phyloP scores from a whole-genome alignment of 345 rosid genomes.

The Dovyalis caffra region DNA sequence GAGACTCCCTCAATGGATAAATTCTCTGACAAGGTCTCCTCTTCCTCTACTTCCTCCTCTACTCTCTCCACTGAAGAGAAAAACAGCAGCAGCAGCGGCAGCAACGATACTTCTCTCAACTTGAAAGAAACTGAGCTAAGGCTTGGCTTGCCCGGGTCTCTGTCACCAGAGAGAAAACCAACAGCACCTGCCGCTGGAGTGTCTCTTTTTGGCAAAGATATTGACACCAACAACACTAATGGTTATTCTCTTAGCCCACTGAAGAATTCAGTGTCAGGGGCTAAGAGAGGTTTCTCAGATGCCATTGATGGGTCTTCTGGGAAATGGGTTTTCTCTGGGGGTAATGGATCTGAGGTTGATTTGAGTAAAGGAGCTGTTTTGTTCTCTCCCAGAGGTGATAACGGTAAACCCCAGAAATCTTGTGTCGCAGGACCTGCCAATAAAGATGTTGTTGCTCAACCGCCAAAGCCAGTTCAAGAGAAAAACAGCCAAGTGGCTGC shows the following conservation, averaged over 20 bases:
- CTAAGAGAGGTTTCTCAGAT: slow-evolving; percentile 70
- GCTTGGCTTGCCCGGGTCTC: slow-evolving; percentile 70
- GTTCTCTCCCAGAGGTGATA: slow-evolving; percentile 43
- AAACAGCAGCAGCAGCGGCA: slow-evolving; percentile 1
- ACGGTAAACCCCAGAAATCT: slow-evolving; percentile 26
- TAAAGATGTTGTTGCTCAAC: slow-evolving; percentile 37
- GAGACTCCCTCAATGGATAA: slow-evolving; percentile 45
- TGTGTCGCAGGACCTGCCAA: slow-evolving; percentile 15
- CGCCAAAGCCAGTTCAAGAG: slow-evolving; percentile 38
- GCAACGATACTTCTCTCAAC: slow-evolving; percentile 32
- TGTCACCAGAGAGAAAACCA: slow-evolving; percentile 52
- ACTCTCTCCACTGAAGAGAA: slow-evolving; percentile 24
- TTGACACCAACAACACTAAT: slow-evolving; percentile 30
- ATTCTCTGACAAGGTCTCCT: slow-evolving; percentile 38
- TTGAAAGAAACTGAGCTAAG: slow-evolving; percentile 65
- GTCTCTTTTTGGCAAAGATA: slow-evolving; percentile 57
- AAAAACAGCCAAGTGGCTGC: slow-evolving; percentile 31
- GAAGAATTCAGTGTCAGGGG: slow-evolving; percentile 52
- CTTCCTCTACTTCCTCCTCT: slow-evolving; percentile 38
- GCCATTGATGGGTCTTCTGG: slow-evolving; percentile 45
- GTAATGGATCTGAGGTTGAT: slow-evolving; percentile 44
- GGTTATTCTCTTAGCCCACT: slow-evolving; percentile 30
- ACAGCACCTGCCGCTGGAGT: slow-evolving; percentile 24
- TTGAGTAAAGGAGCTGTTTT: slow-evolving; percentile 37
- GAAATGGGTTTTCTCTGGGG: slow-evolving; percentile 47